A percentile compares a stretch with the other conserved stretches of the same genome.
Conservation (phyloP, 176 grass and related monocot genomes). For the Poa pratensis region DNA sequence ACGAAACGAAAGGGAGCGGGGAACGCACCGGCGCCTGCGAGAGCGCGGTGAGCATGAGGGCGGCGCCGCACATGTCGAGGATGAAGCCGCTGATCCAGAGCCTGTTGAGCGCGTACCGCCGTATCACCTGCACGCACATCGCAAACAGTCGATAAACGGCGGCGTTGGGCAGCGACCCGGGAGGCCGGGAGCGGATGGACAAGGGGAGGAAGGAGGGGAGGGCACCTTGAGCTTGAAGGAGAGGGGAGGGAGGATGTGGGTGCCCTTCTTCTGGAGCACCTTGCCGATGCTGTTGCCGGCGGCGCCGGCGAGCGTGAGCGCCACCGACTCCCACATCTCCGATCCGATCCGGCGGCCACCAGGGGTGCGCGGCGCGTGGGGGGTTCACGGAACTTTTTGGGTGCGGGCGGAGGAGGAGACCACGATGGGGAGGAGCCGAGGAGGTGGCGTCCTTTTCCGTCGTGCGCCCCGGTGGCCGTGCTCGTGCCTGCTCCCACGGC, state of each 20-base stretch:
- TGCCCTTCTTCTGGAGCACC: slow-evolving; percentile 98
- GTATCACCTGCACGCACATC: slow-evolving; percentile 65
- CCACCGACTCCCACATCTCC: slow-evolving; percentile 91
- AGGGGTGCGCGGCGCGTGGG: slow-evolving; percentile 2
- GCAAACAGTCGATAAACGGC: no score
- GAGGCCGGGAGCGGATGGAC: slow-evolving; percentile 7
- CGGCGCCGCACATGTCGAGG: slow-evolving; percentile 85
- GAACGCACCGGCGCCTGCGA: slow-evolving; percentile 77
- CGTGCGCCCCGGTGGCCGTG: slow-evolving; percentile 23
- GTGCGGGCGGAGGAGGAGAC: slow-evolving; percentile 23
- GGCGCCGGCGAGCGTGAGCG: slow-evolving; percentile 81
- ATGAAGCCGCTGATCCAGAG: slow-evolving; percentile 92
- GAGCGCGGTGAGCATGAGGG: slow-evolving; percentile 84
- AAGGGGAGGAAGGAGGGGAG: no score
- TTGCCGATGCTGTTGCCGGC: slow-evolving; percentile 99
- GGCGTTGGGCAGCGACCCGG: not conserved
- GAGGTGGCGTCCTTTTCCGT: slow-evolving; percentile 33
- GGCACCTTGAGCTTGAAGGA: slow-evolving; percentile 99
- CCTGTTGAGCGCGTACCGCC: slow-evolving; percentile 78
- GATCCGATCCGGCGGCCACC: slow-evolving; percentile 33
- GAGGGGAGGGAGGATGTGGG: slow-evolving; percentile 92
- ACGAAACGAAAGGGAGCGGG: not conserved
- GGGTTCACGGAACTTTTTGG: not conserved
- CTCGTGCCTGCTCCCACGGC: not conserved
- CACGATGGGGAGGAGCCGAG: not conserved